These are phyloP conservation scores for Lachnellula arida DNA, from an alignment of 2,329 filamentous ascomycete species.

Conservation along the genomic window DNA sequence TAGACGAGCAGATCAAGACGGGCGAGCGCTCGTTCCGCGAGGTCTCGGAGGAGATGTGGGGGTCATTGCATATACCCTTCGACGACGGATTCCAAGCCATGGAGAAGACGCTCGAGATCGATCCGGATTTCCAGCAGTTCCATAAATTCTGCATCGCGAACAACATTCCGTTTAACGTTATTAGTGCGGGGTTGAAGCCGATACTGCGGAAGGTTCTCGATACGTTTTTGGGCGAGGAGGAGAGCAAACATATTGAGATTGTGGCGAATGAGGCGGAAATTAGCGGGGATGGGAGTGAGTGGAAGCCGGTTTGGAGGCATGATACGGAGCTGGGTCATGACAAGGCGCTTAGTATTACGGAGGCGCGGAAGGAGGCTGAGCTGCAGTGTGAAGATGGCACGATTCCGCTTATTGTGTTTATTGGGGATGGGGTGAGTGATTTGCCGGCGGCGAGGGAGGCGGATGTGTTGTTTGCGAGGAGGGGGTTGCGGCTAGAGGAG, in stretches of 20 bases:
- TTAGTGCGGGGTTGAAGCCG: conserved; percentile 63
- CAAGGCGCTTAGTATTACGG: conserved; percentile 60
- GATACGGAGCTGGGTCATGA: conserved; percentile 62
- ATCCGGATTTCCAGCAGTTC: conserved; percentile 59
- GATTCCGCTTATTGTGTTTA: conserved; percentile 63
- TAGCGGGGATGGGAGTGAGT: conserved; percentile 50
- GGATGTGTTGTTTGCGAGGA: conserved; percentile 62
- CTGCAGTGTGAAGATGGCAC: conserved; percentile 54
- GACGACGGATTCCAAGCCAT: conserved; percentile 64
- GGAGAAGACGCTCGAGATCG: conserved; percentile 57
- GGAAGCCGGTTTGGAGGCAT: conserved; percentile 65
- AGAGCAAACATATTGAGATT: conserved; percentile 56
- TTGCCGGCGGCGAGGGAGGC: conserved; percentile 61
- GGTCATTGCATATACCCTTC: conserved; percentile 60
- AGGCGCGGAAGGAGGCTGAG: conserved; percentile 52
- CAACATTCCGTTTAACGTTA: conserved; percentile 63
- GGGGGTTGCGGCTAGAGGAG: conserved; percentile 60
- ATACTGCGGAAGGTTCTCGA: conserved; percentile 58
- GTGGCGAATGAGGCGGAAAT: conserved; percentile 64
- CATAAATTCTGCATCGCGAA: conserved; percentile 60
- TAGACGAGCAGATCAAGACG: conserved; percentile 60
- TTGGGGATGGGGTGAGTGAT: conserved; percentile 65
- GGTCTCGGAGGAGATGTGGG: conserved; percentile 70
- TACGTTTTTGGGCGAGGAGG: conserved; percentile 58
- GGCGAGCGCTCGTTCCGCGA: conserved; percentile 64